These are phyloP conservation scores for Sequoia sempervirens DNA, from an alignment of 75 land plant genomes.

Conservation along the genomic window DNA sequence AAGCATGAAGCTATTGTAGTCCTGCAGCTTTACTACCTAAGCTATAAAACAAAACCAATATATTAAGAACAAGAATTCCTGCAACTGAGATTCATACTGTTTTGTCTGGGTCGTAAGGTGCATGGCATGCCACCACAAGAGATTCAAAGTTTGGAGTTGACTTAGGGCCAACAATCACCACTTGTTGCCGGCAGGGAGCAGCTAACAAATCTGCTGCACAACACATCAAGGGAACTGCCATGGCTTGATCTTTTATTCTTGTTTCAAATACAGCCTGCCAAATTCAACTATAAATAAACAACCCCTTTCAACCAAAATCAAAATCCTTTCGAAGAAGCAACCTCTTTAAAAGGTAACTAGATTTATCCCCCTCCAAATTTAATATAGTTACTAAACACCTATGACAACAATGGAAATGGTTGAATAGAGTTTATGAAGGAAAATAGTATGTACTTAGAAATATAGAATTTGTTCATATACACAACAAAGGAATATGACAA, in stretches of 20 bases:
- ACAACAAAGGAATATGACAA: neutral
- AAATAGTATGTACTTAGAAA: neutral
- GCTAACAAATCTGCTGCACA: slow-evolving; percentile 83
- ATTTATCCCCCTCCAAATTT: neutral
- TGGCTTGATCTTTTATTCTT: slow-evolving; percentile 67
- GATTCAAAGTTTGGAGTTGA: slow-evolving; percentile 52
- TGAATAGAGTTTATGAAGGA: neutral
- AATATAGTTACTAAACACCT: neutral
- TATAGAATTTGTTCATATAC: neutral
- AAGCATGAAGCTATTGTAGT: neutral
- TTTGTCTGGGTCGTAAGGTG: slow-evolving; percentile 62
- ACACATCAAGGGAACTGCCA: slow-evolving; percentile 96
- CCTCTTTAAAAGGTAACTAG: neutral
- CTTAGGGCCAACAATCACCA: slow-evolving; percentile 75
- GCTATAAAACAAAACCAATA: neutral
- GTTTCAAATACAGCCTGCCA: slow-evolving; percentile 84
- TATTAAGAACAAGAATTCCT: neutral
- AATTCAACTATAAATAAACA: neutral
- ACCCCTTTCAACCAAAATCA: neutral
- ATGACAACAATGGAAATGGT: neutral
- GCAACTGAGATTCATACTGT: slow-evolving; percentile 35
- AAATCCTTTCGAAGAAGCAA: neutral
- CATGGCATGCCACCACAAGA: slow-evolving; percentile 61
- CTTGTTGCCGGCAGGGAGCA: slow-evolving; percentile 68
- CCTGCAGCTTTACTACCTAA: neutral